Percentiles rank a stretch among this genome's conserved stretches.
These are phyloP conservation scores for Actinomortierella ambigua DNA, from an alignment of 371 early-diverging fungal species.

Conservation along the genomic window DNA sequence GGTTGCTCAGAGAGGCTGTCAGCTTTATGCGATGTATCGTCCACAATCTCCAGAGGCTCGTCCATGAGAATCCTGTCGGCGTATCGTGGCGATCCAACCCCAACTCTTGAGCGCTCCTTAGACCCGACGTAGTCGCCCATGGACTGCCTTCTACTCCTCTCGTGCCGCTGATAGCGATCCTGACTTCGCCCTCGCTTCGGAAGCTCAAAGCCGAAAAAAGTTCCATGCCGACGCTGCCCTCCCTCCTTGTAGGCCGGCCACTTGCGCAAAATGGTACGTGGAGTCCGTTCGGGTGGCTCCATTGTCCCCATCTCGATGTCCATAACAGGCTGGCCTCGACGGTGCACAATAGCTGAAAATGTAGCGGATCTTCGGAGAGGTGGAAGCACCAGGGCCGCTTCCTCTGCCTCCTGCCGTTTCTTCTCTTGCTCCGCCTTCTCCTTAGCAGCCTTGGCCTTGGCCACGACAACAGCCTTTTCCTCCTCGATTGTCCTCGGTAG, in stretches of 20 bases:
- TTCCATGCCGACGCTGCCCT: too few species aligned
- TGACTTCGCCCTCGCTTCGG: conserved; percentile 57
- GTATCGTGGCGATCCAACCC: too few species aligned
- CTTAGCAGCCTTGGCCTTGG: conserved; percentile 29
- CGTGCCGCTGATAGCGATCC: conserved; percentile 46
- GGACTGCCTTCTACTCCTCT: too few species aligned
- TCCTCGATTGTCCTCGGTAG: conserved; percentile 21
- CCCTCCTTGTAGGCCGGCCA: too few species aligned
- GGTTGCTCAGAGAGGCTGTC: too few species aligned
- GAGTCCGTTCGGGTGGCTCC: too few species aligned
- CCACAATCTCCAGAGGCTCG: too few species aligned
- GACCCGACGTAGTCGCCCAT: too few species aligned
- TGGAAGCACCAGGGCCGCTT: conserved; percentile 4
- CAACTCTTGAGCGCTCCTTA: too few species aligned
- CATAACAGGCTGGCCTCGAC: background rate
- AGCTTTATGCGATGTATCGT: too few species aligned
- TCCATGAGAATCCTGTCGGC: too few species aligned
- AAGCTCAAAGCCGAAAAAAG: conserved; percentile 24
- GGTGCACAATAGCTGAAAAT: conserved; percentile 16
- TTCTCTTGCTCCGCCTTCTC: conserved; percentile 48
- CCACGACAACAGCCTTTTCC: conserved; percentile 30
- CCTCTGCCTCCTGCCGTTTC: conserved; percentile 23
- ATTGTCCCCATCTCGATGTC: conserved; percentile 25
- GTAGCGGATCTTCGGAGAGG: conserved; percentile 27
- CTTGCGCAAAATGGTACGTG: too few species aligned